A percentile compares a stretch with the other conserved stretches of the same genome.
Evolutionary conservation across 805 yeast genomes (phyloP).

Genomic region (Candida ascalaphidarum): DNA sequence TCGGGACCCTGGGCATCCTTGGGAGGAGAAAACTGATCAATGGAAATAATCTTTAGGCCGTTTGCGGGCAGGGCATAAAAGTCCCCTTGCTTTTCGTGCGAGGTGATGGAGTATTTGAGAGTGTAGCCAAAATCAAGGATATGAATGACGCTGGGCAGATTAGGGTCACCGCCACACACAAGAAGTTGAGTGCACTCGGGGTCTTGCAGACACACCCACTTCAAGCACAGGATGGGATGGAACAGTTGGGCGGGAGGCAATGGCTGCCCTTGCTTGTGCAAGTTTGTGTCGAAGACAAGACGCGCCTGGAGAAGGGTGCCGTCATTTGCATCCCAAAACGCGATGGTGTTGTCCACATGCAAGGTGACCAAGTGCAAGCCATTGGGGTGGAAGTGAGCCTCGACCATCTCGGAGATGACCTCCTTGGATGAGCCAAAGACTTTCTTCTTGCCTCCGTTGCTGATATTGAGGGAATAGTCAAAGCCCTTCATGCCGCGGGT

Average conservation of each 20-base stretch:
- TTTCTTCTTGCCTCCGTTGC: slow-evolving; percentile 33
- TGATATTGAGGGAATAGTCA: slow-evolving; percentile 17
- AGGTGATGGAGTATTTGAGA: slow-evolving; percentile 69
- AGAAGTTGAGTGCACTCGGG: slow-evolving; percentile 74
- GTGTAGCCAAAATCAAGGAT: slow-evolving; percentile 73
- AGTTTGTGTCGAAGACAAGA: slow-evolving; percentile 53
- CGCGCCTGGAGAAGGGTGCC: slow-evolving; percentile 74
- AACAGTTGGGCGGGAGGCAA: slow-evolving; percentile 10
- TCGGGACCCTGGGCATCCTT: slow-evolving; percentile 12
- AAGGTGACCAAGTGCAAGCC: slow-evolving; percentile 76
- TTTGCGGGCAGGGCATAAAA: slow-evolving; percentile 58
- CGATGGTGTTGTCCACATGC: slow-evolving; percentile 77
- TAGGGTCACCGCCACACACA: slow-evolving; percentile 58
- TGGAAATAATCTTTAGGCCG: slow-evolving; percentile 21
- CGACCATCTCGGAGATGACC: slow-evolving; percentile 21
- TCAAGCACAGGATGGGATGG: slow-evolving; percentile 42
- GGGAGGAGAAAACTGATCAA: slow-evolving; percentile 11
- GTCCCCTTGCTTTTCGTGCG: slow-evolving; percentile 74
- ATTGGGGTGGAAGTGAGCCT: slow-evolving; percentile 85
- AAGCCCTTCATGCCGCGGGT: slow-evolving; percentile 64
- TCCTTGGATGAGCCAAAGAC: slow-evolving; percentile 29
- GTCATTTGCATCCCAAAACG: slow-evolving; percentile 85
- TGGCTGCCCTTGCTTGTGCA: slow-evolving; percentile 44
- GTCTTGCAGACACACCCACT: slow-evolving; percentile 75
- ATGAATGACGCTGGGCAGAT: slow-evolving; percentile 21